These are phyloP conservation scores for Diaporthe destruens DNA, from an alignment of 2,329 filamentous ascomycete species.

Conservation along the genomic window DNA sequence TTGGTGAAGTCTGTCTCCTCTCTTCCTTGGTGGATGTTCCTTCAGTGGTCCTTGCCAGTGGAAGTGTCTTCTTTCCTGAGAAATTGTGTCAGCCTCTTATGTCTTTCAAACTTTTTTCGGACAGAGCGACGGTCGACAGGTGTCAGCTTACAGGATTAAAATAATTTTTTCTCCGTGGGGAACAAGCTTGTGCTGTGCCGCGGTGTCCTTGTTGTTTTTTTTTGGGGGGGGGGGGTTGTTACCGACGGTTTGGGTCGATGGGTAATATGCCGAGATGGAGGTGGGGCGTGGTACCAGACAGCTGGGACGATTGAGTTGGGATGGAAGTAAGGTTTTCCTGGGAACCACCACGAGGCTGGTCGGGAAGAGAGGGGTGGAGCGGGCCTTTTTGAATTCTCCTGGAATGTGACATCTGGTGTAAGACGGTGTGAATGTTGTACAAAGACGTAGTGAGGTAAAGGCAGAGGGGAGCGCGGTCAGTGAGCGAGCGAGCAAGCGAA, in stretches of 20 bases:
- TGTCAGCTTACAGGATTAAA: slow-evolving; percentile 27
- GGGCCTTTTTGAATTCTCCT: slow-evolving; percentile 25
- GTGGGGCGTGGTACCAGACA: slow-evolving; percentile 40
- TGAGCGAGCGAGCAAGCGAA: neutral
- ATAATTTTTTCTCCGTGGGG: neutral
- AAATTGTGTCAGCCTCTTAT: neutral
- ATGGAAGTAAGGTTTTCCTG: slow-evolving; percentile 23
- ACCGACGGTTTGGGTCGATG: slow-evolving; percentile 38
- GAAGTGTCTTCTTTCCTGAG: neutral
- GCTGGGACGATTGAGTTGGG: slow-evolving; percentile 35
- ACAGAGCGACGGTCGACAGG: neutral
- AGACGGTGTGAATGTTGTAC: slow-evolving; percentile 18
- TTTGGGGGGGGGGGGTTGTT: too few relatives aligned
- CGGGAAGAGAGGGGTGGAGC: slow-evolving; percentile 17
- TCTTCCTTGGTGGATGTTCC: neutral
- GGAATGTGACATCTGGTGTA: slow-evolving; percentile 12
- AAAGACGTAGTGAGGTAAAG: neutral
- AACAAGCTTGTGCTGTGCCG: slow-evolving; percentile 2
- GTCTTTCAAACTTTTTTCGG: neutral
- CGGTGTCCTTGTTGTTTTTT: slow-evolving; percentile 23
- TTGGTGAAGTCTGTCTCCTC: neutral
- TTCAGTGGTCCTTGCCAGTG: neutral
- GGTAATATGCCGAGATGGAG: slow-evolving; percentile 38
- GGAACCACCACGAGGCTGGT: slow-evolving; percentile 9
- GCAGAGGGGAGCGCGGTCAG: neutral